Evolutionary conservation across 371 early-diverging fungal species (phyloP), one percentile per base, ranked within the genome.

Genomic region (Mucor indicus): DNA sequence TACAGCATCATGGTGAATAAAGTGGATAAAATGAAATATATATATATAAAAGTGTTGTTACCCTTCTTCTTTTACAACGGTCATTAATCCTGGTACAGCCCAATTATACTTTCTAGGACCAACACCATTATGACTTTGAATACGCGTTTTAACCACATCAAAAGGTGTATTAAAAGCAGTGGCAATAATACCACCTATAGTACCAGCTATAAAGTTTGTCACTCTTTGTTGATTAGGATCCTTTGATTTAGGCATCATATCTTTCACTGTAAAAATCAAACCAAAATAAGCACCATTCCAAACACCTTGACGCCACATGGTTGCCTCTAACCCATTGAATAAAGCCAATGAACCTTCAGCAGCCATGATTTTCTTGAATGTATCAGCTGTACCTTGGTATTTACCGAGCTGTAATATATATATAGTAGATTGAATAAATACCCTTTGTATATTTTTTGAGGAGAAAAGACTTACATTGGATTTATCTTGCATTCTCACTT

Each of bases 241-340:
- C 72, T 7, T 23, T 4, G 95, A 85, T 77, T 93, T 89, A 30
- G 95, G 95, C 51, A 95, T 55, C 17, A 69, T 36, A 38, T 72
- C 73, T 55, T 75, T 81, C 49, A 92, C 83, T 30, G 74, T 81
- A 50, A 86, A 85, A 60, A 98, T 98, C 54, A 86, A 85, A 50
- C 96, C 96, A 77, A 91, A 91, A 68, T 91, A 91, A 43, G 89
- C 90, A 66, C 91, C 91, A 61, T 87, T 91, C 98, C 98, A 98
- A 42, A 84, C 67, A 16, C 90, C 95, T 61, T 98, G 98, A 41
- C 98, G 83, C 91, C 93, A 93, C 40, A 96, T 64, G 16, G 97
- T 96, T 23, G 96, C 89, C 67, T 98, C 98, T 43, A 96, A 69
- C 27, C 98, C 98, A 38, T 89, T 91, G 73, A 75, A 93, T 56